phyloP scores from a whole-genome alignment of 83 land plant genomes.

The Thuja plicata region DNA sequence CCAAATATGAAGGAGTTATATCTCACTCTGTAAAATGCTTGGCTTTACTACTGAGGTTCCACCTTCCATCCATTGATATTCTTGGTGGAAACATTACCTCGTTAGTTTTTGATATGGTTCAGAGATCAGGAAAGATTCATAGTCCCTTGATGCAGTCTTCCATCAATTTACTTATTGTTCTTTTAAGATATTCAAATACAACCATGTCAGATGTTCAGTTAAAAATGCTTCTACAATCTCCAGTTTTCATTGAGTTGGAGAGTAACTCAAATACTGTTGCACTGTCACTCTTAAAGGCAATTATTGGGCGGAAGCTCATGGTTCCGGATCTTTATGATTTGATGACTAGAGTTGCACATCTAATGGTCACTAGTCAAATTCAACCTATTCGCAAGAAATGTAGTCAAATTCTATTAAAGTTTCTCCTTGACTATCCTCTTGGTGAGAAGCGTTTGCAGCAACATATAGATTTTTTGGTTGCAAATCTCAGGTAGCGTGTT shows the following conservation, averaged over 20 bases:
- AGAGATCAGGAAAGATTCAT: conserved; percentile 44
- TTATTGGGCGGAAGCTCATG: conserved; percentile 69
- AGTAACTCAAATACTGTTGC: conserved; percentile 56
- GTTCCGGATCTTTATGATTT: conserved; percentile 92
- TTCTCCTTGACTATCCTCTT: conserved; percentile 86
- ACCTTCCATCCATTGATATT: conserved; percentile 62
- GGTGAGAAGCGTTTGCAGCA: conserved; percentile 82
- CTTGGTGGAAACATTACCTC: conserved; percentile 48
- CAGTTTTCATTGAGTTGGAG: conserved; percentile 79
- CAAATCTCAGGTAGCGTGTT: conserved; percentile 64
- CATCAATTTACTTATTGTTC: conserved; percentile 61
- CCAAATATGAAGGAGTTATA: conserved; percentile 74
- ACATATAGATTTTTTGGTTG: conserved; percentile 83
- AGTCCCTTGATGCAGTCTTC: conserved; percentile 68
- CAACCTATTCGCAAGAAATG: conserved; percentile 68
- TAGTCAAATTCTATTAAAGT: conserved; percentile 77
- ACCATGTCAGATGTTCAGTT: conserved; percentile 70
- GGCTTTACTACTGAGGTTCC: conserved; percentile 55
- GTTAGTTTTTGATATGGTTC: conserved; percentile 60
- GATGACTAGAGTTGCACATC: conserved; percentile 58
- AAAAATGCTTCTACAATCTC: conserved; percentile 65
- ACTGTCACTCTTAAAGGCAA: conserved; percentile 83
- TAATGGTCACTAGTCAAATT: conserved; percentile 85
- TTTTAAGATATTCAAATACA: conserved; percentile 58
- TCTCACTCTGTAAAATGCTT: conserved; percentile 70